A percentile compares a stretch with the other conserved stretches of the same genome.
phyloP scores from a whole-genome alignment of 805 yeast genomes.

The Groenewaldozyma tartarivorans region DNA sequence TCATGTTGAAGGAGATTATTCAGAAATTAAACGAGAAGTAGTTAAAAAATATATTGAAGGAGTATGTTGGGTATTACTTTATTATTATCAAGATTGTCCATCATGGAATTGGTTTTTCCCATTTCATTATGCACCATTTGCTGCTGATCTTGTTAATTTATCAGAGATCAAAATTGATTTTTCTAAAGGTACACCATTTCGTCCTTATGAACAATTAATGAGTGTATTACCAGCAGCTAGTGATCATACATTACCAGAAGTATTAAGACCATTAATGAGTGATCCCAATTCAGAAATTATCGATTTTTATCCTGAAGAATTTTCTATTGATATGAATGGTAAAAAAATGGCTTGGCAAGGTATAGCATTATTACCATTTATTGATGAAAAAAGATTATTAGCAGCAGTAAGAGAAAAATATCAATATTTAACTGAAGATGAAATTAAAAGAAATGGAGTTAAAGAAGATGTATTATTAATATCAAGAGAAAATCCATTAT shows the following conservation, averaged over 20 bases:
- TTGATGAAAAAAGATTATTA: conserved; percentile 70
- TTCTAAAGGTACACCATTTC: conserved; percentile 64
- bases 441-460: conserved; percentile 55
- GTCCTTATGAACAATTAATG: conserved; percentile 91
- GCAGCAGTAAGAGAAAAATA: conserved; percentile 59
- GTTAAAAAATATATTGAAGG: conserved; percentile 81
- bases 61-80: conserved; percentile 88
- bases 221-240: conserved; percentile 93
- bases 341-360: conserved; percentile 95
- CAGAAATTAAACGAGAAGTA: conserved; percentile 46
- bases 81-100: conserved; percentile 95
- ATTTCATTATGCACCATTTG: conserved; percentile 96
- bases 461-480: conserved; percentile 63
- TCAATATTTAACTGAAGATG: conserved; percentile 53
- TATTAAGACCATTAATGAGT: conserved; percentile 75
- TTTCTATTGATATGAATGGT: conserved; percentile 91
- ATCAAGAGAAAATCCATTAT: conserved; percentile 51
- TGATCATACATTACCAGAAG: conserved; percentile 72
- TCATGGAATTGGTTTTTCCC: conserved; percentile 99
- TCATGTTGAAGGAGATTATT: conserved; percentile 39
- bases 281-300: conserved; percentile 71
- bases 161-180: conserved; percentile 41
- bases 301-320: conserved; percentile 84
- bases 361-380: conserved; percentile 80
- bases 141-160: conserved; percentile 65